Conservation (phyloP, 441 rosid genomes). For the Populus hybrid region DNA sequence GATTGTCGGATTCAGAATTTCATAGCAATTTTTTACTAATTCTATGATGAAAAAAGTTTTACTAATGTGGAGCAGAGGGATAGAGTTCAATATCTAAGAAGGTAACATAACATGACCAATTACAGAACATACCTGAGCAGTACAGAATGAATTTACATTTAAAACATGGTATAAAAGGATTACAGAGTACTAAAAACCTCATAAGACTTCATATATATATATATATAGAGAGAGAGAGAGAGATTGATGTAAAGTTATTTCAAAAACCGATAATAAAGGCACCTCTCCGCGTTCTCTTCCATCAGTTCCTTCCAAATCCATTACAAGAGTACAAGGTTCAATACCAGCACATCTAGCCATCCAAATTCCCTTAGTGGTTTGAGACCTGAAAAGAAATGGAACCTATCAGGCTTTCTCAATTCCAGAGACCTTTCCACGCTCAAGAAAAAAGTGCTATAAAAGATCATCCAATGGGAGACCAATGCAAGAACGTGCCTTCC, state of each 20-base stretch:
- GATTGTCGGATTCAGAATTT: neutral
- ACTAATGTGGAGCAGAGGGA: neutral
- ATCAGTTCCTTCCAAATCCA: conserved; percentile 99
- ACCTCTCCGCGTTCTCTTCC: conserved; percentile 99
- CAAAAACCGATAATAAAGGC: neutral
- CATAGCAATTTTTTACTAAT: neutral
- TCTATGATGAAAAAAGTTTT: neutral
- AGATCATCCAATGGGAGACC: neutral
- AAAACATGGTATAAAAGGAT: neutral
- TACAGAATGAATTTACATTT: too few relatives aligned
- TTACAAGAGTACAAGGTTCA: conserved; percentile 94
- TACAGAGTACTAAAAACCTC: neutral
- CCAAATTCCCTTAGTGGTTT: conserved; percentile 99
- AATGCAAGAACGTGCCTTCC: conserved; percentile 65
- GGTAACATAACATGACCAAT: neutral
- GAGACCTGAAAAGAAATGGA: conserved; percentile 61
- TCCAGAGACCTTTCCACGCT: neutral
- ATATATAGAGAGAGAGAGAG: neutral
- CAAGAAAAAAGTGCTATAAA: neutral
- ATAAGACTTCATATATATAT: neutral
- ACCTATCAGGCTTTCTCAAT: conserved; percentile 12
- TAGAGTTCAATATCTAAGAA: neutral
- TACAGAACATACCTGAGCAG: too few relatives aligned
- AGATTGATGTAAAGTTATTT: neutral
- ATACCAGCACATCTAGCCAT: conserved; percentile 85